phyloP scores from a whole-genome alignment of 768 basidiomycete genomes.

The Kwoniella sp. region DNA sequence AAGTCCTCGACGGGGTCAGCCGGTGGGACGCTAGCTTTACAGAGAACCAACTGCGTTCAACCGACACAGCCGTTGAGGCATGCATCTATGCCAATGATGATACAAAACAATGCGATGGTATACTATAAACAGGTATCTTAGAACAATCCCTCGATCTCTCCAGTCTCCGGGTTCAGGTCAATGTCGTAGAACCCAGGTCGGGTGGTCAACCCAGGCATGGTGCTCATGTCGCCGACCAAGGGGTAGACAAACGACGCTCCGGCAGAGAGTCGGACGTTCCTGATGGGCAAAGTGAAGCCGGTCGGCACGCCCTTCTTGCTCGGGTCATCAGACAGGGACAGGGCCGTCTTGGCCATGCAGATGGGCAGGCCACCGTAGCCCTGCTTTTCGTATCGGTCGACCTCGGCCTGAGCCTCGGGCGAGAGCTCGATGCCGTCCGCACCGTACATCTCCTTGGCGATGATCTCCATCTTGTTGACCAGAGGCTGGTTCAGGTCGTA shows the following conservation, averaged over 20 bases:
- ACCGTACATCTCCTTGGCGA: slow-evolving; percentile 87
- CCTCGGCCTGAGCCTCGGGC: slow-evolving; percentile 74
- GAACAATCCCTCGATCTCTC: slow-evolving; percentile 81
- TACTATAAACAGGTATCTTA: slow-evolving; percentile 47
- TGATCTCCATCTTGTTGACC: slow-evolving; percentile 79
- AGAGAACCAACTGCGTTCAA: too few species aligned
- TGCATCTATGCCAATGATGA: slow-evolving; percentile 1
- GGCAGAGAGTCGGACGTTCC: slow-evolving; percentile 78
- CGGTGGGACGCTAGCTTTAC: background rate
- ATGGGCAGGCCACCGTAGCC: slow-evolving; percentile 61
- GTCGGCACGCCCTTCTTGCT: slow-evolving; percentile 83
- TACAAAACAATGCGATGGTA: slow-evolving; percentile 3
- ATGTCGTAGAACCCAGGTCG: slow-evolving; percentile 63
- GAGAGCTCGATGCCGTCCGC: slow-evolving; percentile 86
- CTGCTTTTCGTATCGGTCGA: slow-evolving; percentile 87
- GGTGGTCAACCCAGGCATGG: slow-evolving; percentile 93
- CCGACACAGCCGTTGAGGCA: slow-evolving; percentile 22
- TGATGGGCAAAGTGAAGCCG: slow-evolving; percentile 89
- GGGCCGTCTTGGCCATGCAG: slow-evolving; percentile 97
- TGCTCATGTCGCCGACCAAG: slow-evolving; percentile 80
- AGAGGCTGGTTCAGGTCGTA: slow-evolving; percentile 81
- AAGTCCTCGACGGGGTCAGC: background rate
- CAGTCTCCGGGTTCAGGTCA: slow-evolving; percentile 57
- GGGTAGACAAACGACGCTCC: slow-evolving; percentile 96
- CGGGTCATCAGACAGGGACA: slow-evolving; percentile 93